Evolutionary conservation across 495 filamentous ascomycete genomes (phyloP), one percentile per base, ranked within the genome.

Genomic region (Trichoderma erinaceum): DNA sequence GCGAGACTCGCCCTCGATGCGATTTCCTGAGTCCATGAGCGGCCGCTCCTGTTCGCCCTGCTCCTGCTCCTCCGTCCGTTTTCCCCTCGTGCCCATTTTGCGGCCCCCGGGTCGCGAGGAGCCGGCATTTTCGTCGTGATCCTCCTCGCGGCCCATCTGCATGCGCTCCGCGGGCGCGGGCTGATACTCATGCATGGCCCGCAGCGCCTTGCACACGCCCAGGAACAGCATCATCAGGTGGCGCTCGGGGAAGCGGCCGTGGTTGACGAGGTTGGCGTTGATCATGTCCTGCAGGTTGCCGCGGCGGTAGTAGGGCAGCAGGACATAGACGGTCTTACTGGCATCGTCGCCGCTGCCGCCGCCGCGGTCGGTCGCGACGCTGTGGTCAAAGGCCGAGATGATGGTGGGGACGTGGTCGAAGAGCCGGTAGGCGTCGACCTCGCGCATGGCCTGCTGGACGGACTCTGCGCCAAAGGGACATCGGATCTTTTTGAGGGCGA

Each of bases 271-370:
- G 77, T 99, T 99, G 69, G 95, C 95, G 74, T 99, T 99, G 82
- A 99, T 97, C 56, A 94, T 89, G 79, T 99, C 95, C 76, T 99
- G 95, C 35, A 99, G 83, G 73, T 99, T 99, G 23, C 95, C 95
- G 50, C 95, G 82, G 69, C 92, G 85, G 78, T 96, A 99, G 77
- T 98, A 99, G 8, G 95, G 95, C 18, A 99, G 84, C 38, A 99
- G 80, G 69, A 99, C 96, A 74, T 98, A 98, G 25, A 98, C 95
- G 0, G 93, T 98, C 80, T 99, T 98, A 65, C 86, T 87, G 67
- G 87, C 85, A 68, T 89, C 88, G 65, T 82, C 84, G 38, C 80
- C 83, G n/a, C 12, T 43, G 5, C 80, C 71, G 56, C 70, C 67
- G 69, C 77, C 74, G 71, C 82, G 81, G 69, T 86, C 83, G 43